A percentile compares a stretch with the other conserved stretches of the same genome.
Evolutionary conservation across 495 filamentous ascomycete genomes (phyloP).

Genomic region (Bryoglossum gracile): DNA sequence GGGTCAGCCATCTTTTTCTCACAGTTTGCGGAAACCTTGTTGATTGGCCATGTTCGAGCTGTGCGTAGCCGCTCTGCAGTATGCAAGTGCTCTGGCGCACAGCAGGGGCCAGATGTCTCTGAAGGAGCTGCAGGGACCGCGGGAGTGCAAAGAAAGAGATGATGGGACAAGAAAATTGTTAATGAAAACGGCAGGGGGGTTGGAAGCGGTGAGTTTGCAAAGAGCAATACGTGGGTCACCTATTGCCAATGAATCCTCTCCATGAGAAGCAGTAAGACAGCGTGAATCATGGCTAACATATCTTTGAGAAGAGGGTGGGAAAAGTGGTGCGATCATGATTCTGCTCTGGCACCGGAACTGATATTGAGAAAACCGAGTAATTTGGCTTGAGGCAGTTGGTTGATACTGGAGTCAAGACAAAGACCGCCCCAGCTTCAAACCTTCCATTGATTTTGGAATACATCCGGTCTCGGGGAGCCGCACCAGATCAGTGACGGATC

Average conservation of each 20-base stretch:
- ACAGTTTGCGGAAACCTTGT: neutral
- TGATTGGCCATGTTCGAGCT: constrained; percentile 24
- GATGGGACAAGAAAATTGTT: constrained; percentile 1
- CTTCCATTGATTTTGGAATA: constrained; percentile 1
- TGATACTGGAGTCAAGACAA: too few species aligned
- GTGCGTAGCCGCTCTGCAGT: constrained; percentile 23
- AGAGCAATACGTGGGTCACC: constrained; percentile 25
- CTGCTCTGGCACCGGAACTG: neutral
- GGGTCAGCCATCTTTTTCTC: constrained; percentile 10
- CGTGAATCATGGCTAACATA: constrained; percentile 12
- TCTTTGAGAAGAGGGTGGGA: constrained; percentile 2
- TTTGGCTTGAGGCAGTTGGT: too few species aligned
- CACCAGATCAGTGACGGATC: constrained; percentile 9
- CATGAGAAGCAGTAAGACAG: constrained; percentile 12
- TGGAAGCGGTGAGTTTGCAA: constrained; percentile 24
- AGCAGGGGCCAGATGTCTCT: constrained; percentile 19
- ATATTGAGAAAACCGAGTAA: too few species aligned
- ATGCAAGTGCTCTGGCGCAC: constrained; percentile 25
- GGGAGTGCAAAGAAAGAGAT: constrained; percentile 19
- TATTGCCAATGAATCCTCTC: constrained; percentile 25
- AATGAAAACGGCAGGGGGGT: constrained; percentile 1
- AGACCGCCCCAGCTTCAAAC: too few species aligned
- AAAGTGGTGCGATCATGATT: neutral
- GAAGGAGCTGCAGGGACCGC: constrained; percentile 27
- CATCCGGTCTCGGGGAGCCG: constrained; percentile 21